phyloP scores from a whole-genome alignment of 2,329 filamentous ascomycete species.

The Nemania bipapillata region DNA sequence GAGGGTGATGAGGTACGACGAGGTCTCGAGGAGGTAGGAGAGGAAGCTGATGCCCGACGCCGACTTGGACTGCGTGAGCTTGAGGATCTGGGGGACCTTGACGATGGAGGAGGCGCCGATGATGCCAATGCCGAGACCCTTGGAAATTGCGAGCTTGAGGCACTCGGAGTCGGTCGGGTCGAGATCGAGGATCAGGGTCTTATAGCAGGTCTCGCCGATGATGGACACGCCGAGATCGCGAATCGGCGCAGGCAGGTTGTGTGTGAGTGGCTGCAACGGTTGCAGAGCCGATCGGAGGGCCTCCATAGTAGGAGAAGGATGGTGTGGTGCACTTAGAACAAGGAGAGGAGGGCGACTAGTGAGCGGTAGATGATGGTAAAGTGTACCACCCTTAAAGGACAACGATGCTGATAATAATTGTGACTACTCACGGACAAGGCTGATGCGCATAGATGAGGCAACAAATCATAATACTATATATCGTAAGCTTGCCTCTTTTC shows the following conservation, averaged over 20 bases:
- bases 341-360: neutral
- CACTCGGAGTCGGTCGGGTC: slow-evolving; percentile 80
- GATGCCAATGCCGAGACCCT: slow-evolving; percentile 92
- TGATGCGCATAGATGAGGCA: slow-evolving; percentile 10
- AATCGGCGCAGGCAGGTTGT: slow-evolving; percentile 78
- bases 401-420: neutral
- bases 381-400: neutral
- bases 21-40: slow-evolving; percentile 91
- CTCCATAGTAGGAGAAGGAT: slow-evolving; percentile 62
- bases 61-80: slow-evolving; percentile 83
- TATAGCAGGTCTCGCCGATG: slow-evolving; percentile 86
- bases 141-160: slow-evolving; percentile 89
- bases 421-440: slow-evolving; percentile 15
- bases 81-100: slow-evolving; percentile 96
- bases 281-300: slow-evolving; percentile 69
- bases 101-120: slow-evolving; percentile 89
- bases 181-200: slow-evolving; percentile 83
- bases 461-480: neutral
- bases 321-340: neutral
- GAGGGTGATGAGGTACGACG: slow-evolving; percentile 85
- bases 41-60: slow-evolving; percentile 87
- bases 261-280: slow-evolving; percentile 73
- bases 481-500: neutral
- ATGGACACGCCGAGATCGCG: slow-evolving; percentile 80
- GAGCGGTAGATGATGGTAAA: neutral